phyloP scores from a whole-genome alignment of 805 yeast species.

The Maudiozyma serrabonitensis region DNA sequence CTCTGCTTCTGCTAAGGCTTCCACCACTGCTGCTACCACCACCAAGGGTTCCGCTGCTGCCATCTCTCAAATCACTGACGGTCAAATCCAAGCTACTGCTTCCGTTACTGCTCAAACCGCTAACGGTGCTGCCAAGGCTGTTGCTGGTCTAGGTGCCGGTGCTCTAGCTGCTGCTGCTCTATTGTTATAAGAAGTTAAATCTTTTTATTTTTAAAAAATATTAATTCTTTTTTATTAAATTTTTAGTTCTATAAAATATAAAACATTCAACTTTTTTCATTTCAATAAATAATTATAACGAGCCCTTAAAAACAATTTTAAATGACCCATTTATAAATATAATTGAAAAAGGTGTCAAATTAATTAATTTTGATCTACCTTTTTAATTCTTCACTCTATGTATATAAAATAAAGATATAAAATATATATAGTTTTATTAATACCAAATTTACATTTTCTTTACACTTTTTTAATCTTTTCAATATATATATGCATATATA shows the following conservation, averaged over 20 bases:
- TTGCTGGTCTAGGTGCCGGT: conserved; percentile 17
- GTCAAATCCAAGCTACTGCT: conserved; percentile 9
- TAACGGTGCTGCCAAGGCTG: conserved; percentile 17
- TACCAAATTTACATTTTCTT: not conserved
- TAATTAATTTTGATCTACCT: no score
- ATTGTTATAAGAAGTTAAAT: conserved; percentile 9
- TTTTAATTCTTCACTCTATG: no score
- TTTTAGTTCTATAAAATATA: not conserved
- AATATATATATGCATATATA: not conserved
- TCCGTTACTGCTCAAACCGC: conserved; percentile 10
- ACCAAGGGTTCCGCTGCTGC: conserved; percentile 6
- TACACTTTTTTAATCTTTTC: not conserved
- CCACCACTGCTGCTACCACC: conserved; percentile 8
- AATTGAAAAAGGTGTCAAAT: no score
- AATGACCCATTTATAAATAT: no score
- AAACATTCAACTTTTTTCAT: no score
- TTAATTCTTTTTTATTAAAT: not conserved
- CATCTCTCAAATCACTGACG: conserved; percentile 11
- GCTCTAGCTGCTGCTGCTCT: conserved; percentile 16
- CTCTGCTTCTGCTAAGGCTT: conserved; percentile 3
- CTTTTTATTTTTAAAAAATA: not conserved
- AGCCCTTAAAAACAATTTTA: no score
- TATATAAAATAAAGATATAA: not conserved
- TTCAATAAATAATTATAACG: no score
- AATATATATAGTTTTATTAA: not conserved